phyloP scores from a whole-genome alignment of 768 basidiomycete species.

The Russula sp. region DNA sequence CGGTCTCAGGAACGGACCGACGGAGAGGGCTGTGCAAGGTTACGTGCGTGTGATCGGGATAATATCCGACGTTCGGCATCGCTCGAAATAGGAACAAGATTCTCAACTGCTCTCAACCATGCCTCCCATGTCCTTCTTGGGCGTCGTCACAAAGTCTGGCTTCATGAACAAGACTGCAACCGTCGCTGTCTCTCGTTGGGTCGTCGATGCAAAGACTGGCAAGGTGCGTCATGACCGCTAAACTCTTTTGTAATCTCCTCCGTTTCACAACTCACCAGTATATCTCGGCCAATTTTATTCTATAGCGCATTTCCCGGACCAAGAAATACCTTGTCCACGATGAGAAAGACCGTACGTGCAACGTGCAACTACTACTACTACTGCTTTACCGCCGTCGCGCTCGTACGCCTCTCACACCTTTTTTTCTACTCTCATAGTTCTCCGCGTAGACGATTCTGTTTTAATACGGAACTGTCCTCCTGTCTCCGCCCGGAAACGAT shows the following conservation, averaged over 20 bases:
- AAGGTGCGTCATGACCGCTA: constrained; percentile 51
- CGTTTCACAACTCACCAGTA: constrained; percentile 15
- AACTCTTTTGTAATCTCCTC: neutral
- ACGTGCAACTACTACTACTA: neutral
- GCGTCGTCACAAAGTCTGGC: constrained; percentile 76
- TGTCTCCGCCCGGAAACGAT: constrained; percentile 74
- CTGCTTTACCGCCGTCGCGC: neutral
- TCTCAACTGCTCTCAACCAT: constrained; percentile 39
- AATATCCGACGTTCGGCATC: constrained; percentile 4
- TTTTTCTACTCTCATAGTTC: constrained; percentile 40
- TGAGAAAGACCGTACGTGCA: constrained; percentile 58
- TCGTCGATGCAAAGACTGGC: constrained; percentile 68
- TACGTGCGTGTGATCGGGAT: constrained; percentile 18
- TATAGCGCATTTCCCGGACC: constrained; percentile 71
- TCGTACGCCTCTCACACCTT: constrained; percentile 5
- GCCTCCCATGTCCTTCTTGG: constrained; percentile 76
- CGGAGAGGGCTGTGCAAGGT: neutral
- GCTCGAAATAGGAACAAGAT: too few species aligned
- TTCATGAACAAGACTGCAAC: constrained; percentile 84
- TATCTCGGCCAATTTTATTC: constrained; percentile 9
- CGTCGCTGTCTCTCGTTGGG: constrained; percentile 72
- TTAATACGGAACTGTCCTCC: constrained; percentile 80
- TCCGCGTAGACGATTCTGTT: constrained; percentile 68
- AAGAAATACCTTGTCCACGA: constrained; percentile 82
- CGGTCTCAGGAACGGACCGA: constrained; percentile 15